Evolutionary conservation across 2,329 filamentous ascomycete species (phyloP).

Genomic region (Knufia fluminis): DNA sequence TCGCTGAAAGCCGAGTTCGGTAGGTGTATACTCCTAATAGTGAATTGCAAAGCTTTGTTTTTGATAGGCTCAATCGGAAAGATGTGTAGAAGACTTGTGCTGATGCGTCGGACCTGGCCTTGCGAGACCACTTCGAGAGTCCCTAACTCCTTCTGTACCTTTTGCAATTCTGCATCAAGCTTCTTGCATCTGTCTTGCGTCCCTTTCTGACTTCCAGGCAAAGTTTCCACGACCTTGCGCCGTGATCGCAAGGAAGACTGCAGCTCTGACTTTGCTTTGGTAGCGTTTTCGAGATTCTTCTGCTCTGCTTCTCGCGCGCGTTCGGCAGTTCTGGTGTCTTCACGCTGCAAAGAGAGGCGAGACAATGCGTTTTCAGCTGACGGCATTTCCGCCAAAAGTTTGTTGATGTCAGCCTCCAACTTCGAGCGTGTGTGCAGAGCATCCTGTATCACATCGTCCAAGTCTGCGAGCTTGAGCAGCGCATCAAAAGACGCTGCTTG

Average conservation of each 20-base stretch:
- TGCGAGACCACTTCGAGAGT: constrained; percentile 52
- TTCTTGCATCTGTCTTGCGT: not conserved
- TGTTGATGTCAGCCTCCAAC: constrained; percentile 69
- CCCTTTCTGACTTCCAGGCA: constrained; percentile 10
- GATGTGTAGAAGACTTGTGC: constrained; percentile 68
- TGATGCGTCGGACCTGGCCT: constrained; percentile 81
- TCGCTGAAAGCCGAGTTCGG: constrained; percentile 74
- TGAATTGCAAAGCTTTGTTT: constrained; percentile 64
- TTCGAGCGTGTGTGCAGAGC: constrained; percentile 66
- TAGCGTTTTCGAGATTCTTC: constrained; percentile 22
- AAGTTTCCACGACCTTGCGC: constrained; percentile 13
- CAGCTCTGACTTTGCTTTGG: constrained; percentile 32
- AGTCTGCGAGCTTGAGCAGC: constrained; percentile 75
- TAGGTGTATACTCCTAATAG: constrained; percentile 66
- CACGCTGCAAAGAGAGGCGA: constrained; percentile 2
- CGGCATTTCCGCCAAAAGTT: constrained; percentile 13
- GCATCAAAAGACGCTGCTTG: constrained; percentile 73
- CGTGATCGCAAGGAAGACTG: constrained; percentile 32
- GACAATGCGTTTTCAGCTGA: constrained; percentile 10
- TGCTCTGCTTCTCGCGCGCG: constrained; percentile 16
- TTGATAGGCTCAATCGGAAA: constrained; percentile 68
- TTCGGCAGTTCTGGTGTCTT: constrained; percentile 10
- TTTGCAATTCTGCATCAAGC: not conserved
- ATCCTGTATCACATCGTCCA: constrained; percentile 87
- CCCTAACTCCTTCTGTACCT: constrained; percentile 7